Evolutionary conservation across 768 basidiomycete species (phyloP), one percentile per base, ranked within the genome.

Genomic region (Termitomyces sp.): DNA sequence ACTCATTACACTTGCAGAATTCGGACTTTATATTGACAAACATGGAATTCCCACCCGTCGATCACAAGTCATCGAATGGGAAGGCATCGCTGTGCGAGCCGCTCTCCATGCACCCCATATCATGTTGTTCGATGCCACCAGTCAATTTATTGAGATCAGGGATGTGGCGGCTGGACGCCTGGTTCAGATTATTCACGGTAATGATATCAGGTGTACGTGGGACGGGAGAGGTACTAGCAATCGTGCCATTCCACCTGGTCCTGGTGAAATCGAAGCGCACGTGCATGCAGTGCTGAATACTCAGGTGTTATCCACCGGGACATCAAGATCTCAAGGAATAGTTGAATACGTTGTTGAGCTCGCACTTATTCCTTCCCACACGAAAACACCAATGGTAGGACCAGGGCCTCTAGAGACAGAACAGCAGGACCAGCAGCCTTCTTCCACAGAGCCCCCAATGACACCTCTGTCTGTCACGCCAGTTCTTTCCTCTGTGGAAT

Each of bases 1-100:
- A 42, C 29, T 37, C 60, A 20, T 61, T 37, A n/a, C 48, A 56
- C 48, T 56, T 63, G 36, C 66, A 94, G 93, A 95, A 73, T 97
- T 98, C 65, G 96, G 95, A 7, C 79, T 98, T 48, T 97, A 94
- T 68, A 93, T 97, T 50, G 89, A 96, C 74, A 89, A 93, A 53
- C 93, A 96, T 62, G 96, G 96, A 42, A 88, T 89, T 56, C 94
- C 93, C 1, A 56, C 31, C 17, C 87, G 92, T 20, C 72, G 79
- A 0, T 77, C 82, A 29, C 84, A 83, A 32, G 86, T 89, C 1
- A 91, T 98, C 54, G 96, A 98, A 70, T 98, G 95, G 94, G 96
- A 98, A 73, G 94, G 82, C 11, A 89, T 87, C 0, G 94, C 92
- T 5, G 92, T 96, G 69, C 88, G 87, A 37, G 92, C 93, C 11